Conservation (phyloP, 2,329 filamentous ascomycete genomes). For the Dothistroma septosporum region DNA sequence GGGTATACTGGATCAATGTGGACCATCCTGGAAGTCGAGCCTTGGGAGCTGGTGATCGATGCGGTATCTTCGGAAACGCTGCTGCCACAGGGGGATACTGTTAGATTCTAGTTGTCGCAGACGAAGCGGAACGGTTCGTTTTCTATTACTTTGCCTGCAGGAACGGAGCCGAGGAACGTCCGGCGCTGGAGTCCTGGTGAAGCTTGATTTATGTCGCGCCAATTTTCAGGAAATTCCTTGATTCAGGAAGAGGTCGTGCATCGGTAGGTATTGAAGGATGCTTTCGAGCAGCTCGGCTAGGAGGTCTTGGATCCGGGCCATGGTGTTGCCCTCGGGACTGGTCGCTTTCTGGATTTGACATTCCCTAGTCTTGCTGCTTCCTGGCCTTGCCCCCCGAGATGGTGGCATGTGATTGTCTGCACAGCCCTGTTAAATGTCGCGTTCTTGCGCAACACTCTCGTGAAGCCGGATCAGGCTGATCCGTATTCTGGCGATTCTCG, state of each 20-base stretch:
- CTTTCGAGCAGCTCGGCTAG: conserved; percentile 15
- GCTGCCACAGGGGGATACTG: background rate
- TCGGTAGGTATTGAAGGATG: conserved; percentile 12
- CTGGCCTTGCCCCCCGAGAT: background rate
- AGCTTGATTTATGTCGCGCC: conserved; percentile 9
- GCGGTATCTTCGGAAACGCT: background rate
- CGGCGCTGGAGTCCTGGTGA: conserved; percentile 12
- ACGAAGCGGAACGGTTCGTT: conserved; percentile 7
- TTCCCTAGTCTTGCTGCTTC: background rate
- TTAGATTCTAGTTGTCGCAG: conserved; percentile 1
- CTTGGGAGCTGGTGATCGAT: background rate
- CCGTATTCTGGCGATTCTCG: background rate
- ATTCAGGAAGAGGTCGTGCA: conserved; percentile 12
- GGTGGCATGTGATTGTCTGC: background rate
- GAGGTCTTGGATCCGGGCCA: conserved; percentile 3
- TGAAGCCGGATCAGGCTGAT: background rate
- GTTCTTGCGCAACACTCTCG: background rate
- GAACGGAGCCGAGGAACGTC: conserved; percentile 14
- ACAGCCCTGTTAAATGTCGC: background rate
- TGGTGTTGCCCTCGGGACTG: background rate
- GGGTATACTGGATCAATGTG: conserved; percentile 16
- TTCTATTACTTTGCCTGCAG: background rate
- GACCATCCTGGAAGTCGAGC: background rate
- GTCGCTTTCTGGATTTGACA: background rate
- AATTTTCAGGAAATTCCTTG: conserved; percentile 12